These are phyloP conservation scores for Leishmania martiniquensis DNA, from an alignment of 208 protist species.

Conservation along the genomic window DNA sequence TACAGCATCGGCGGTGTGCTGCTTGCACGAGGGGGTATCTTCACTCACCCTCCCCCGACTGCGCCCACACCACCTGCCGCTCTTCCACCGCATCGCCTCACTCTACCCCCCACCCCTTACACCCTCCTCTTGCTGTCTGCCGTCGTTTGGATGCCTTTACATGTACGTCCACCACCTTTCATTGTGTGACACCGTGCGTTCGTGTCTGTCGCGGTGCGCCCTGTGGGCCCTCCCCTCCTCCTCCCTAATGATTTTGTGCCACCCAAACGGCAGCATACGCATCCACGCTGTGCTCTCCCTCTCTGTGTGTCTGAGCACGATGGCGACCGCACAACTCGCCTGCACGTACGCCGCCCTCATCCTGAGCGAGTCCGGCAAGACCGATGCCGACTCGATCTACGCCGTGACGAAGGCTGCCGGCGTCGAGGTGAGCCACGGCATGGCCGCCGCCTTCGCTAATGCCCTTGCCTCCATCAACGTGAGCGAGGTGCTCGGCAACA, in stretches of 20 bases:
- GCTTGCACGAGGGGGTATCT: neutral
- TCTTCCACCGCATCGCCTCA: neutral
- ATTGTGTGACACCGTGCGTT: too few relatives aligned
- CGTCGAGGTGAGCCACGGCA: slow-evolving; percentile 72
- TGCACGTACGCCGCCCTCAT: slow-evolving; percentile 95
- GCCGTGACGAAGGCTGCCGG: slow-evolving; percentile 82
- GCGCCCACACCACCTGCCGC: neutral
- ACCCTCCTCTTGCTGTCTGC: too few relatives aligned
- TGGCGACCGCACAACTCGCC: slow-evolving; percentile 84
- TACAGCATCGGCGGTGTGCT: neutral
- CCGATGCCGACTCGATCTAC: slow-evolving; percentile 65
- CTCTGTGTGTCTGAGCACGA: neutral
- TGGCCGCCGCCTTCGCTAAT: slow-evolving; percentile 72
- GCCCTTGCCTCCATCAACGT: slow-evolving; percentile 66
- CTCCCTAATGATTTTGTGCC: neutral
- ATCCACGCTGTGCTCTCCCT: neutral
- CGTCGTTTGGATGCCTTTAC: too few relatives aligned
- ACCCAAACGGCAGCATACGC: neutral
- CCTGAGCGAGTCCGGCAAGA: slow-evolving; percentile 91
- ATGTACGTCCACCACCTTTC: too few relatives aligned
- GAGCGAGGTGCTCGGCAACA: slow-evolving; percentile 62
- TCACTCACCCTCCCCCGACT: neutral
- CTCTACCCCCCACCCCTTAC: too few relatives aligned
- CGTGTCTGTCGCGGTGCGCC: neutral
- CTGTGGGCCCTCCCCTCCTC: neutral